These are phyloP conservation scores for Fraxinus pennsylvanica DNA, from an alignment of 257 asterid species.

Conservation along the genomic window DNA sequence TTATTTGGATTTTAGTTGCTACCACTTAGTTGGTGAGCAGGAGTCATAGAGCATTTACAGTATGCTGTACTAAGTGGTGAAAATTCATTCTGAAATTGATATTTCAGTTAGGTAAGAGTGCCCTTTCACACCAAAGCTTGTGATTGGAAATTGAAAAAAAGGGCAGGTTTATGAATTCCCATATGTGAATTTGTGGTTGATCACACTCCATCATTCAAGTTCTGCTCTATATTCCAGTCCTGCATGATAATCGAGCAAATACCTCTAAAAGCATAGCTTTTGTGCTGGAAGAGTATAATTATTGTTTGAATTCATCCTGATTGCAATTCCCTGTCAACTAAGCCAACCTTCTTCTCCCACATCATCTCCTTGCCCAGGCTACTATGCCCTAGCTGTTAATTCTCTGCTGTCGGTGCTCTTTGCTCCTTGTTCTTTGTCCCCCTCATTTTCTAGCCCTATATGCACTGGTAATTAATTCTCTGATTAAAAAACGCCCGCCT, in stretches of 20 bases:
- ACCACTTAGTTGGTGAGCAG: neutral
- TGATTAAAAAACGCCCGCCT: neutral
- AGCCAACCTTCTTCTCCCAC: neutral
- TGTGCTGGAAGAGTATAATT: neutral
- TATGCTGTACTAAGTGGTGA: neutral
- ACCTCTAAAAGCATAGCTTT: neutral
- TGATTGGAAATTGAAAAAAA: neutral
- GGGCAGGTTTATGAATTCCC: neutral
- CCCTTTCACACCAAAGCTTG: neutral
- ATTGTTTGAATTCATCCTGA: neutral
- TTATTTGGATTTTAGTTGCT: neutral
- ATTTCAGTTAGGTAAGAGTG: neutral
- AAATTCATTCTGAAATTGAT: neutral
- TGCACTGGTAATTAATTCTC: neutral
- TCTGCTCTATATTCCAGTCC: neutral
- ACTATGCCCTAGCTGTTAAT: slow-evolving; percentile 13
- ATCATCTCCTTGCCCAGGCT: slow-evolving; percentile 8
- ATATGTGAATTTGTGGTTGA: neutral
- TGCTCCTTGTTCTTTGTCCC: neutral
- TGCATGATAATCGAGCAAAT: neutral
- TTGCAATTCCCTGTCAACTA: neutral
- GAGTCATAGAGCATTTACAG: neutral
- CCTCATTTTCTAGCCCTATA: neutral
- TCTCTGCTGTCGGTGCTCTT: slow-evolving; percentile 5
- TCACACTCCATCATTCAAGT: neutral